phyloP scores from a whole-genome alignment of 2,329 filamentous ascomycete species.

The Karstenula rhodostoma region DNA sequence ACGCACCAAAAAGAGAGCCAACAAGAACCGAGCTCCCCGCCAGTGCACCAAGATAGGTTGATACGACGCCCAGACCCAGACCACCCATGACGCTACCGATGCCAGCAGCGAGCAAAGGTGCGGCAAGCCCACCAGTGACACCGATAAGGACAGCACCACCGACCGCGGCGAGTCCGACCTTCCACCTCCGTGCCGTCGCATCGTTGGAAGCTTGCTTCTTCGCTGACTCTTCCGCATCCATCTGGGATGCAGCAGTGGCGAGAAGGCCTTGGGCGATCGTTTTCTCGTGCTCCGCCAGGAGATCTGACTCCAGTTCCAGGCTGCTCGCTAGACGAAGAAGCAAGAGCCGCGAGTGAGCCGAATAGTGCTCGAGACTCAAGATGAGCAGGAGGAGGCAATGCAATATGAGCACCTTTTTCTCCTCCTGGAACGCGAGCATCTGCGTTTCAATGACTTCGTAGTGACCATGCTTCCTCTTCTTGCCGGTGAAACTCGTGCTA shows the following conservation, averaged over 20 bases:
- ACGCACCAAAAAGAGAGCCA: constrained; percentile 87
- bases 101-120: constrained; percentile 77
- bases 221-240: constrained; percentile 78
- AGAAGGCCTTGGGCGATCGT: constrained; percentile 78
- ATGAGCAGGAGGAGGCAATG: constrained; percentile 75
- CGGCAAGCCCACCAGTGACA: constrained; percentile 78
- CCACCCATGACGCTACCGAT: constrained; percentile 81
- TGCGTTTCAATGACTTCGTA: constrained; percentile 49
- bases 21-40: constrained; percentile 81
- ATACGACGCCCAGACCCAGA: constrained; percentile 76
- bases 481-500: constrained; percentile 3
- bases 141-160: constrained; percentile 85
- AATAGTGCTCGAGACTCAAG: constrained; percentile 78
- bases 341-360: constrained; percentile 73
- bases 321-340: constrained; percentile 75
- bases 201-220: constrained; percentile 74
- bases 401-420: constrained; percentile 70
- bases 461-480: constrained; percentile 25
- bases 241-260: constrained; percentile 68
- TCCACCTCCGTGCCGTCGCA: constrained; percentile 70
- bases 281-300: constrained; percentile 74
- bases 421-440: constrained; percentile 44
- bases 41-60: constrained; percentile 78
- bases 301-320: constrained; percentile 68
- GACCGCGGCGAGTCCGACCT: constrained; percentile 85